These are phyloP conservation scores for Acanthochlamys bracteata DNA, from an alignment of 106 monocot genomes.

Conservation along the genomic window DNA sequence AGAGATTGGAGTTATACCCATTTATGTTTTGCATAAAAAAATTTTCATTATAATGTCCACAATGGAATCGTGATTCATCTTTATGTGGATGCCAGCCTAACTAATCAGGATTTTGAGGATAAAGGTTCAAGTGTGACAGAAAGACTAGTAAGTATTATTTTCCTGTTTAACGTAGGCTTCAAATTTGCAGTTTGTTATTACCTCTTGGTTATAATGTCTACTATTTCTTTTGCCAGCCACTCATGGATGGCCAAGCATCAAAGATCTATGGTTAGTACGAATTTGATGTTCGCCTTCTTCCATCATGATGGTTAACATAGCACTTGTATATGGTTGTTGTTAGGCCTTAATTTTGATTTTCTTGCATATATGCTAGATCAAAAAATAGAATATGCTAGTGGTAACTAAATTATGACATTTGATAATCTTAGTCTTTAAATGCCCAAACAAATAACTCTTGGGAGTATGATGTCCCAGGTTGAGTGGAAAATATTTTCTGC, in stretches of 20 bases:
- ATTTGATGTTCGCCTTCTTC: not conserved
- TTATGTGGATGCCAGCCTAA: constrained; percentile 33
- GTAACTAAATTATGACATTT: no score
- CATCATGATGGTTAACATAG: no score
- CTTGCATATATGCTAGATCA: no score
- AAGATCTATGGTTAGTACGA: constrained; percentile 41
- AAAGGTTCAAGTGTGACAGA: constrained; percentile 18
- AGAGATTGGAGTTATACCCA: not conserved
- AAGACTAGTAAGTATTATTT: constrained; percentile 19
- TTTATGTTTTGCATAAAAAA: not conserved
- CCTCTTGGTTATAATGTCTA: not conserved
- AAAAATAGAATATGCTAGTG: no score
- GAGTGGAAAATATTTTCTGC: no score
- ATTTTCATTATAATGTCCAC: not conserved
- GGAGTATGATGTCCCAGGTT: no score
- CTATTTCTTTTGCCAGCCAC: constrained; percentile 18
- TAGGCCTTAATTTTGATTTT: no score
- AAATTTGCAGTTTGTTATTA: not conserved
- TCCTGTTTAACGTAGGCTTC: not conserved
- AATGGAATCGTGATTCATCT: not conserved
- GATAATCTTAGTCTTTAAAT: no score
- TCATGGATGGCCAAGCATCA: constrained; percentile 16
- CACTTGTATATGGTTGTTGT: no score
- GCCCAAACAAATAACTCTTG: no score
- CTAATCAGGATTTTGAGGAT: constrained; percentile 18